Evolutionary conservation across 2,329 filamentous ascomycete species (phyloP).

Genomic region (Biscogniauxia marginata): DNA sequence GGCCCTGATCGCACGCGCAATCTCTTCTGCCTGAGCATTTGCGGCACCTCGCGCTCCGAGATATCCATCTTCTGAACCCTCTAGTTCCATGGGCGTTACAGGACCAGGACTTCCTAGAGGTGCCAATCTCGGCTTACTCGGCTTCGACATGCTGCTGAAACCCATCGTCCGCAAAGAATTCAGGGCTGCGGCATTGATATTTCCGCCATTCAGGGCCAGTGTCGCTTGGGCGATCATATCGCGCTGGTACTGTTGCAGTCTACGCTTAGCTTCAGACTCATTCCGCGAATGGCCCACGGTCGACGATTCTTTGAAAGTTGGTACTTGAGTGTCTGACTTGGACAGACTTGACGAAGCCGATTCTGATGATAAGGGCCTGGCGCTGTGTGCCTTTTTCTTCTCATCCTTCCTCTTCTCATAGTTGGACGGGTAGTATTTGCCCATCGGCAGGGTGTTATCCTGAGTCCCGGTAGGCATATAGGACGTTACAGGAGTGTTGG

Average conservation of each 20-base stretch:
- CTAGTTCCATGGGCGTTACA: constrained; percentile 60
- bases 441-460: constrained; percentile 50
- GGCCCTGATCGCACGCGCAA: constrained; percentile 30
- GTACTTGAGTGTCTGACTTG: constrained; percentile 38
- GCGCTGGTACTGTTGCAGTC: constrained; percentile 57
- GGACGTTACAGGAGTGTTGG: constrained; percentile 48
- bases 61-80: constrained; percentile 39
- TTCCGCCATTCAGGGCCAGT: constrained; percentile 40
- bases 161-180: constrained; percentile 39
- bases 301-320: constrained; percentile 24
- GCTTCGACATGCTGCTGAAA: constrained; percentile 35
- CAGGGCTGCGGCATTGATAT: constrained; percentile 33
- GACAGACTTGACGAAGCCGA: constrained; percentile 31
- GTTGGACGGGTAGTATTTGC: constrained; percentile 64
- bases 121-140: constrained; percentile 48
- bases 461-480: constrained; percentile 51
- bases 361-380: constrained; percentile 22
- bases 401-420: constrained; percentile 47
- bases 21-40: constrained; percentile 27
- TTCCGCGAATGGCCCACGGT: constrained; percentile 34
- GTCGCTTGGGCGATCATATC: constrained; percentile 61
- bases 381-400: constrained; percentile 23
- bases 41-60: constrained; percentile 35
- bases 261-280: constrained; percentile 49
- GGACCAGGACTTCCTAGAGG: constrained; percentile 59